These are phyloP conservation scores for Monosporozyma aquatica DNA, from an alignment of 805 yeast species.

Conservation along the genomic window DNA sequence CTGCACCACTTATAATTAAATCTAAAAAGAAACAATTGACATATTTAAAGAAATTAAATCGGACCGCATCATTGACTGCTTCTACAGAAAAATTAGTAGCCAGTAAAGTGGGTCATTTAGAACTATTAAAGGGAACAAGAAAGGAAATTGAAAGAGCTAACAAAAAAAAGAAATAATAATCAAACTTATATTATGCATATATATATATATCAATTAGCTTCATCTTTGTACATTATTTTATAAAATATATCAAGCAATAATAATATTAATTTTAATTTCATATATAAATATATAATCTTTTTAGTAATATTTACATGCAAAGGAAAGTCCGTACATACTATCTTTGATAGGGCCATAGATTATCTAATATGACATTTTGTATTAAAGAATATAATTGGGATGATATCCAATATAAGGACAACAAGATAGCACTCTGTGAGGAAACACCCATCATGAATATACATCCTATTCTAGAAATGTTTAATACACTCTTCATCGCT, in stretches of 20 bases:
- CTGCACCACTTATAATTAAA: conserved; percentile 66
- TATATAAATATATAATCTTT: not conserved
- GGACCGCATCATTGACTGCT: conserved; percentile 40
- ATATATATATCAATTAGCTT: no score
- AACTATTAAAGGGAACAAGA: conserved; percentile 82
- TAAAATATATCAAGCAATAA: no score
- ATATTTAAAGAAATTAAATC: conserved; percentile 46
- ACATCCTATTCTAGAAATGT: conserved; percentile 62
- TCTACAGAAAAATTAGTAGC: conserved; percentile 81
- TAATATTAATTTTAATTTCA: not conserved
- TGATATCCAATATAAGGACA: conserved; percentile 83
- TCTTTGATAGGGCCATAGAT: conserved; percentile 41
- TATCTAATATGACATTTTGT: conserved; percentile 68
- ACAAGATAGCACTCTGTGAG: conserved; percentile 76
- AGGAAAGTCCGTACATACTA: not conserved
- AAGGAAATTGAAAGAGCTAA: conserved; percentile 51
- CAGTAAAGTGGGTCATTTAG: conserved; percentile 88
- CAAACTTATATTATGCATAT: not conserved
- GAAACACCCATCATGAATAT: conserved; percentile 76
- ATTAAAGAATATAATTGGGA: conserved; percentile 68
- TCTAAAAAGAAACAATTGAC: conserved; percentile 52
- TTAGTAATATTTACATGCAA: conserved; percentile 2
- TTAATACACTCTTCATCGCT: conserved; percentile 42
- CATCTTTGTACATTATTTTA: no score
- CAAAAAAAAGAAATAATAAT: conserved; percentile 3